Evolutionary conservation across 805 yeast species (phyloP).

Genomic region (Schwanniomyces polymorphus): DNA sequence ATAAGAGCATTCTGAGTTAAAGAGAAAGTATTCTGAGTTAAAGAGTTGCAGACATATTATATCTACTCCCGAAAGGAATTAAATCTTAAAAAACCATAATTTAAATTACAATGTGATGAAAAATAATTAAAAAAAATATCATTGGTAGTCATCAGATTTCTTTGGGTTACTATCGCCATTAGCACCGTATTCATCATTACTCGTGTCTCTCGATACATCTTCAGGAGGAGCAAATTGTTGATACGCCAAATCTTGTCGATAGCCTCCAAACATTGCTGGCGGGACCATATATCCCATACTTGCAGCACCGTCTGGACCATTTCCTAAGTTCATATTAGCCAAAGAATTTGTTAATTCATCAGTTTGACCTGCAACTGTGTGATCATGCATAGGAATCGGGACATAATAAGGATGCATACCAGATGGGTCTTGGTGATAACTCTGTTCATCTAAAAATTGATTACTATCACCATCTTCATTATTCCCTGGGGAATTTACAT

Average conservation of each 20-base stretch:
- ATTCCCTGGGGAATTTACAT: neutral
- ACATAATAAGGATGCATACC: slow-evolving; percentile 5
- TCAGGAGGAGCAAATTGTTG: slow-evolving; percentile 14
- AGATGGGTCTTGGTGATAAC: neutral
- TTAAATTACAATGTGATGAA: neutral
- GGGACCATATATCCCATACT: slow-evolving; percentile 10
- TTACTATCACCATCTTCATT: slow-evolving; percentile 1
- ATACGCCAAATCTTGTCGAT: slow-evolving; percentile 14
- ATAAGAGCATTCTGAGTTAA: neutral
- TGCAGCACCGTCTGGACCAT: slow-evolving; percentile 3
- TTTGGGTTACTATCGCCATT: slow-evolving; percentile 1
- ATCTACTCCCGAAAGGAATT: too few relatives aligned
- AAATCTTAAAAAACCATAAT: neutral
- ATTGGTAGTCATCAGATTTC: slow-evolving; percentile 1
- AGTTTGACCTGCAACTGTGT: slow-evolving; percentile 1
- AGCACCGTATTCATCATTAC: slow-evolving; percentile 1
- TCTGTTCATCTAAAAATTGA: neutral
- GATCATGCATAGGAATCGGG: slow-evolving; percentile 3
- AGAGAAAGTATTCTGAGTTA: too few relatives aligned
- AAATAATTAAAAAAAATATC: neutral
- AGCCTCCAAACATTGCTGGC: slow-evolving; percentile 14
- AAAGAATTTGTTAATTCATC: slow-evolving; percentile 13
- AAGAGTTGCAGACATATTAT: too few relatives aligned
- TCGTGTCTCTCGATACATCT: slow-evolving; percentile 4
- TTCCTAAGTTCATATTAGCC: slow-evolving; percentile 10